Evolutionary conservation across 164 flowering plant genomes (phyloP).

Genomic region (Platanus orientalis): DNA sequence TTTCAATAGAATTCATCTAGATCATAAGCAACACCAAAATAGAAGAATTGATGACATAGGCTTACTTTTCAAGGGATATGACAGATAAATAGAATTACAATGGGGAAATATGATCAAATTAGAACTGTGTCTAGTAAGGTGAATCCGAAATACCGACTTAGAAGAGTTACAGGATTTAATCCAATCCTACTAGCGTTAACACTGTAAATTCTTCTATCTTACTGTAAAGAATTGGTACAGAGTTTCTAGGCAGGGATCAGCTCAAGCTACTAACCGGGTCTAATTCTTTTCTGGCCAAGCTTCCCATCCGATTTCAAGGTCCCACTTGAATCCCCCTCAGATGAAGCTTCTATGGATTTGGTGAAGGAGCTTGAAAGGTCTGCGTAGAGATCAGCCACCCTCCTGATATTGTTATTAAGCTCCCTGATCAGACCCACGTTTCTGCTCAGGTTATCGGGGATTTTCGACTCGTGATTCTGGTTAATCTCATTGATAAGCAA

Average conservation of each 20-base stretch:
- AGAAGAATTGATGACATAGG: background rate
- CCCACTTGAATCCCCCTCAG: conserved; percentile 65
- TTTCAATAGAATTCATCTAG: background rate
- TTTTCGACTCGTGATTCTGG: conserved; percentile 12
- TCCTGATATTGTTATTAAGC: conserved; percentile 11
- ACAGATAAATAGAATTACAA: conserved; percentile 13
- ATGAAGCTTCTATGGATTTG: conserved; percentile 40
- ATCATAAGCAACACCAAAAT: background rate
- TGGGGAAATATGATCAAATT: conserved; percentile 17
- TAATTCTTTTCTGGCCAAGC: conserved; percentile 61
- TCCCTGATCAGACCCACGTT: conserved; percentile 11
- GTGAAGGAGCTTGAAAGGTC: conserved; percentile 11
- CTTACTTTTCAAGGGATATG: conserved; percentile 13
- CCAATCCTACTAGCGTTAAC: background rate
- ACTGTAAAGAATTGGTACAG: conserved; percentile 3
- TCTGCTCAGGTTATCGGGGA: conserved; percentile 8
- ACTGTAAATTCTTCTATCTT: conserved; percentile 1
- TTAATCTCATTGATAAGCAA: conserved; percentile 8
- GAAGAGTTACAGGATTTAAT: conserved; percentile 10
- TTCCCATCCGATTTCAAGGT: conserved; percentile 54
- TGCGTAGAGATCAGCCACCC: conserved; percentile 6
- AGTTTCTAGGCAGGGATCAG: background rate
- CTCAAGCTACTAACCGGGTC: conserved; percentile 39
- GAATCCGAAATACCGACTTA: conserved; percentile 8
- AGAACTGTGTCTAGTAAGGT: conserved; percentile 6